Percentiles rank a stretch among this genome's conserved stretches.
These are phyloP conservation scores for Candida ponderosae DNA, from an alignment of 805 yeast genomes.

Conservation along the genomic window DNA sequence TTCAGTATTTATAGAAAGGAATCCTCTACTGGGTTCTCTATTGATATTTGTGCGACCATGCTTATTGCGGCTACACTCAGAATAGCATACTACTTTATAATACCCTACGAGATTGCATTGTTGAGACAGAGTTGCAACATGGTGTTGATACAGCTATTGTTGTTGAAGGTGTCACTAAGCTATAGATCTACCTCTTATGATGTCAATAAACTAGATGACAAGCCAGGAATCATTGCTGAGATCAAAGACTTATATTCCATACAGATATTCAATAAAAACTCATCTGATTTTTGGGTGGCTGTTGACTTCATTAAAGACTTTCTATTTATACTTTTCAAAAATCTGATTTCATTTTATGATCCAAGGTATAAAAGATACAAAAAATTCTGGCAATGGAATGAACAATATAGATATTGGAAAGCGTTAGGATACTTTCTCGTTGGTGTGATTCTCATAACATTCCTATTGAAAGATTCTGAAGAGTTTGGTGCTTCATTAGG, in stretches of 20 bases:
- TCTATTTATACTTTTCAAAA: conserved; percentile 20
- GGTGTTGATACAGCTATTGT: conserved; percentile 67
- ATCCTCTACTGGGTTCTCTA: conserved; percentile 72
- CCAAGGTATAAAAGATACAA: conserved; percentile 58
- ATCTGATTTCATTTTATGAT: conserved; percentile 55
- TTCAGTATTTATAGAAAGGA: conserved; percentile 53
- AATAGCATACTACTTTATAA: conserved; percentile 67
- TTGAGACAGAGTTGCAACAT: conserved; percentile 76
- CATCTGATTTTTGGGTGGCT: conserved; percentile 11
- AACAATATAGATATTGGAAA: conserved; percentile 50
- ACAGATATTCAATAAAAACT: neutral
- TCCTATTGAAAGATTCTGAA: conserved; percentile 26
- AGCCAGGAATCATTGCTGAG: conserved; percentile 9
- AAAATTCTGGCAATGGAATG: conserved; percentile 84
- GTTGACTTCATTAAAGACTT: conserved; percentile 4
- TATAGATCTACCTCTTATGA: conserved; percentile 43
- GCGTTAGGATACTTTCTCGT: conserved; percentile 35
- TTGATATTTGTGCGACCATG: conserved; percentile 94
- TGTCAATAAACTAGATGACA: conserved; percentile 26
- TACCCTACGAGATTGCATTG: conserved; percentile 75
- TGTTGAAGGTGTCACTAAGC: conserved; percentile 54
- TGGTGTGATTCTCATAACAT: conserved; percentile 24
- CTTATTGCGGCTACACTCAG: conserved; percentile 65
- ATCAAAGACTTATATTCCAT: conserved; percentile 1
- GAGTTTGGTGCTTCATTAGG: conserved; percentile 48